Conservation (phyloP, 345 rosid genomes). For the Populus nigra region DNA sequence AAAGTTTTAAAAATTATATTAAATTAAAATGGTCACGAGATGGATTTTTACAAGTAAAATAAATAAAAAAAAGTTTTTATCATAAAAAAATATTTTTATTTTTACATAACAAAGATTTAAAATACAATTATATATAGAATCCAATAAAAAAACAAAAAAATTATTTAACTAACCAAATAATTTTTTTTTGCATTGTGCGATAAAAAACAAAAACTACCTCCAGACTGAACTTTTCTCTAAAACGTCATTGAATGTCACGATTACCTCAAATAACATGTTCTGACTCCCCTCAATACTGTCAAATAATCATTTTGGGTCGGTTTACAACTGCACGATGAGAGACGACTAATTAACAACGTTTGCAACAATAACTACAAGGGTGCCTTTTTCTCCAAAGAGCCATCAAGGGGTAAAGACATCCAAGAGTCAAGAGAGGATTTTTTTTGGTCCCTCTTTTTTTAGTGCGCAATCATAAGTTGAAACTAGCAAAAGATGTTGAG, state of each 20-base stretch:
- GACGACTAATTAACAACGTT: not conserved
- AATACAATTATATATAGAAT: too few species aligned
- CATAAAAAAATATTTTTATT: too few species aligned
- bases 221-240: not conserved
- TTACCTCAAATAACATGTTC: not conserved
- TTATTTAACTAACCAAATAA: too few species aligned
- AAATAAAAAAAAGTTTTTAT: too few species aligned
- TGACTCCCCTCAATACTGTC: not conserved
- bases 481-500: not conserved
- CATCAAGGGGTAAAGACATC: not conserved
- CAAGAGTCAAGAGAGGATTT: not conserved
- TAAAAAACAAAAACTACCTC: too few species aligned
- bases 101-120: too few species aligned
- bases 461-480: not conserved
- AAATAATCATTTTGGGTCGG: not conserved
- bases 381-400: not conserved
- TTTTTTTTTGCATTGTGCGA: too few species aligned
- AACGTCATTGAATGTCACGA: conserved; percentile 5
- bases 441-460: not conserved
- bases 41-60: too few species aligned
- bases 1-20: too few species aligned
- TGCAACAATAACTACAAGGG: not conserved
- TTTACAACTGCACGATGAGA: not conserved
- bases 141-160: too few species aligned
- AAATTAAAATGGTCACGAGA: too few species aligned